phyloP scores from a whole-genome alignment of 78 protist species.

The Pigoraptor vietnamica region DNA sequence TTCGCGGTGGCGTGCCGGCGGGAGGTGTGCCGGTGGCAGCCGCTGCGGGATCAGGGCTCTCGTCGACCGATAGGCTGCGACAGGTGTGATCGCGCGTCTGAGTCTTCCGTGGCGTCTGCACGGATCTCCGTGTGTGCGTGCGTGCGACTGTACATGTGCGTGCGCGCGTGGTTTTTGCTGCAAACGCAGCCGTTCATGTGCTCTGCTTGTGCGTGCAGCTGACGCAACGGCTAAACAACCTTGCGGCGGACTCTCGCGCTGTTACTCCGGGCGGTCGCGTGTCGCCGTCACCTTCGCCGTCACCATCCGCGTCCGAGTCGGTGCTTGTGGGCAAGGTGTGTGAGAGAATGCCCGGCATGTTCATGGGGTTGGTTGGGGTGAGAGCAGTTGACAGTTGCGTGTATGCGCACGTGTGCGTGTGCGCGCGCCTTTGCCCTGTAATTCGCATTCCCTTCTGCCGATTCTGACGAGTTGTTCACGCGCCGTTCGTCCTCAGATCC shows the following conservation, averaged over 20 bases:
- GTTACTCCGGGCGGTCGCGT: background rate
- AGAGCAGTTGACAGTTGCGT: background rate
- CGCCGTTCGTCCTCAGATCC: background rate
- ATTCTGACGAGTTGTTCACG: background rate
- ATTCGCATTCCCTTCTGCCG: too few species aligned
- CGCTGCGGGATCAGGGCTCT: too few species aligned
- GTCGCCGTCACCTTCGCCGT: background rate
- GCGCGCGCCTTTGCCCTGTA: too few species aligned
- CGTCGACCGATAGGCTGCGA: background rate
- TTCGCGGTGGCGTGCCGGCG: background rate
- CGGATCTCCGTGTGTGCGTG: background rate
- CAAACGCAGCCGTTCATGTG: too few species aligned
- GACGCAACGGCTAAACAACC: background rate
- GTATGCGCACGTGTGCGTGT: background rate
- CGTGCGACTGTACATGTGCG: background rate
- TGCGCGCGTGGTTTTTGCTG: background rate
- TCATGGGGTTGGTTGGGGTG: background rate
- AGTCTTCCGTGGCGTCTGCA: too few species aligned
- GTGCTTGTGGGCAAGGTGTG: background rate
- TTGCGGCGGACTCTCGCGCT: background rate
- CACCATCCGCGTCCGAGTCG: background rate
- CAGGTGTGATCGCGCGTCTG: too few species aligned
- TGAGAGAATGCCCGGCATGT: background rate
- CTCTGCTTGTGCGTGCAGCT: background rate
- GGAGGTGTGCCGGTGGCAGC: background rate